These are phyloP conservation scores for Gossypioides kirkii DNA, from an alignment of 345 rosid genomes.

Conservation along the genomic window DNA sequence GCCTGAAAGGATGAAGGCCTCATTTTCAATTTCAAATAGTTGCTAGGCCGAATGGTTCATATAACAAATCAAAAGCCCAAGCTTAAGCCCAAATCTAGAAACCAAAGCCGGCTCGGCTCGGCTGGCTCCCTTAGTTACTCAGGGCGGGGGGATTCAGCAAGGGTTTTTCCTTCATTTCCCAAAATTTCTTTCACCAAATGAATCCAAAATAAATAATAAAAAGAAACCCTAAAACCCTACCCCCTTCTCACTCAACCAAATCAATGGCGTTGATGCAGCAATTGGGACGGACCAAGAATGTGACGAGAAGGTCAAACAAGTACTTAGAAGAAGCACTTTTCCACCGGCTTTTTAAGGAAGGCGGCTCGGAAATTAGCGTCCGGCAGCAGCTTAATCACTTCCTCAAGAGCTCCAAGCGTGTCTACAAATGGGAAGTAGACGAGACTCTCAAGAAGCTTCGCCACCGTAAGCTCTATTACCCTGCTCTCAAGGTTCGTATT, in stretches of 20 bases:
- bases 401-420: slow-evolving; percentile 79
- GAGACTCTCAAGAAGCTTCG: slow-evolving; percentile 86
- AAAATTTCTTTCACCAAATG: background rate
- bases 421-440: slow-evolving; percentile 94
- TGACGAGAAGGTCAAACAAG: slow-evolving; percentile 68
- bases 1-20: background rate
- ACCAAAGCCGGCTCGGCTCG: background rate
- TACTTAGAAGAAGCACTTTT: slow-evolving; percentile 83
- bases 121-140: background rate
- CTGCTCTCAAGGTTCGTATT: slow-evolving; percentile 74
- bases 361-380: slow-evolving; percentile 60
- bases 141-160: background rate
- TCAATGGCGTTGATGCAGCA: slow-evolving; percentile 33
- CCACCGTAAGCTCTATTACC: slow-evolving; percentile 56
- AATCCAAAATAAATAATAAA: background rate
- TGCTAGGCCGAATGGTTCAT: background rate
- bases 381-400: slow-evolving; percentile 69
- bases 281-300: slow-evolving; percentile 60
- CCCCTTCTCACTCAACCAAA: background rate
- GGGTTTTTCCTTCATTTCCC: background rate
- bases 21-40: too few species aligned
- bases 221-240: background rate
- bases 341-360: slow-evolving; percentile 62
- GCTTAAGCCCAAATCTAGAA: background rate
- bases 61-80: background rate